Evolutionary conservation across 208 protist species (phyloP).

Genomic region (Wallacemonas rigidus): DNA sequence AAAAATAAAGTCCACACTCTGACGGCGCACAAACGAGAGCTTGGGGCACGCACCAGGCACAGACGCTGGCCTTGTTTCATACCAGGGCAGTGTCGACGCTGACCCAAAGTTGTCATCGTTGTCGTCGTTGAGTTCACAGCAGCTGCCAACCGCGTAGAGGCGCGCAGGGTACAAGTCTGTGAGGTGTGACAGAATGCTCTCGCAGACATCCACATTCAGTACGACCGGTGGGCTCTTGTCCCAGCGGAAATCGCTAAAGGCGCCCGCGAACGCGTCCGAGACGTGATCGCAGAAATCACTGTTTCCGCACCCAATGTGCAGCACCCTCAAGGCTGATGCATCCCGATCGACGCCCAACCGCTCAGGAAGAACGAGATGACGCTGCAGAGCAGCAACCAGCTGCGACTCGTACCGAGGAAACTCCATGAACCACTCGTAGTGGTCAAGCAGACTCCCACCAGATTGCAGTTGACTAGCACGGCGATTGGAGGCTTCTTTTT

Average conservation of each 20-base stretch:
- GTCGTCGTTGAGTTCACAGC: conserved; percentile 36
- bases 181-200: conserved; percentile 41
- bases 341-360: background rate
- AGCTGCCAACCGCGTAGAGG: conserved; percentile 51
- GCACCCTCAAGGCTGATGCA: conserved; percentile 20
- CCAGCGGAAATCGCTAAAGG: background rate
- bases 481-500: conserved; percentile 40
- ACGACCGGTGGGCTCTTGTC: conserved; percentile 20
- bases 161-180: conserved; percentile 26
- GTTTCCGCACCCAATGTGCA: conserved; percentile 69
- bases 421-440: conserved; percentile 80
- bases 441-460: conserved; percentile 41
- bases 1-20: conserved; percentile 48
- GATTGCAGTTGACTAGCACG: conserved; percentile 27
- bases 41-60: background rate
- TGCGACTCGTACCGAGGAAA: conserved; percentile 39
- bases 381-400: conserved; percentile 18
- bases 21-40: conserved; percentile 14
- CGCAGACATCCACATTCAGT: conserved; percentile 68
- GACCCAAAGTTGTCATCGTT: background rate
- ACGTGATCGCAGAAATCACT: conserved; percentile 62
- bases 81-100: background rate
- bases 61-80: background rate
- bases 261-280: background rate
- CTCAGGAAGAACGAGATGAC: background rate